These are phyloP conservation scores for Alternaria brassicae DNA, from an alignment of 2,329 filamentous ascomycete genomes.

Conservation along the genomic window DNA sequence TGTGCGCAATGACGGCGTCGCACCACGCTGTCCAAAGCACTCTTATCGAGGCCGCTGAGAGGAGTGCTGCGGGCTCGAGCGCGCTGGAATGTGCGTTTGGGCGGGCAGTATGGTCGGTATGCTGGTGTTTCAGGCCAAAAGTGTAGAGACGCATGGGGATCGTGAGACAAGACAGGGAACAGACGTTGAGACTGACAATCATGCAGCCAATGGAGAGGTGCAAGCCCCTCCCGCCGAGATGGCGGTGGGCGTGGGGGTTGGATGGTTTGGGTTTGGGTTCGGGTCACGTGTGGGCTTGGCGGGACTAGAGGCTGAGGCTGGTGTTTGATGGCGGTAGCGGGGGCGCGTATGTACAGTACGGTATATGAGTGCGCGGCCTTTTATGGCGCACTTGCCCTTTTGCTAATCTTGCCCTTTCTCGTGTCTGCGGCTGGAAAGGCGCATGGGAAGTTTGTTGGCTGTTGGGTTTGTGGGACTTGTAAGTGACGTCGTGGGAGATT, in stretches of 20 bases:
- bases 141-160: not conserved
- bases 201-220: not conserved
- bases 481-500: not conserved
- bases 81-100: not conserved
- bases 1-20: conserved; percentile 27
- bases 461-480: not conserved
- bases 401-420: not conserved
- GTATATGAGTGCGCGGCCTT: not conserved
- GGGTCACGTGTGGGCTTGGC: not conserved
- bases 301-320: not conserved
- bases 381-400: too few species aligned
- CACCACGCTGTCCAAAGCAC: conserved; percentile 47
- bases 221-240: not conserved
- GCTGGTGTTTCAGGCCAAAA: not conserved
- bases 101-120: not conserved
- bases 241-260: not conserved
- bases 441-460: not conserved
- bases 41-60: conserved; percentile 10
- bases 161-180: not conserved
- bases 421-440: too few species aligned
- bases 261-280: not conserved
- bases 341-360: too few species aligned
- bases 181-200: not conserved
- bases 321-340: not conserved
- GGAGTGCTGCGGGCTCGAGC: conserved; percentile 4